Percentiles rank a stretch among this genome's conserved stretches.
Conservation (phyloP, 73 alveolate species). For the Durusdinium trenchii region DNA sequence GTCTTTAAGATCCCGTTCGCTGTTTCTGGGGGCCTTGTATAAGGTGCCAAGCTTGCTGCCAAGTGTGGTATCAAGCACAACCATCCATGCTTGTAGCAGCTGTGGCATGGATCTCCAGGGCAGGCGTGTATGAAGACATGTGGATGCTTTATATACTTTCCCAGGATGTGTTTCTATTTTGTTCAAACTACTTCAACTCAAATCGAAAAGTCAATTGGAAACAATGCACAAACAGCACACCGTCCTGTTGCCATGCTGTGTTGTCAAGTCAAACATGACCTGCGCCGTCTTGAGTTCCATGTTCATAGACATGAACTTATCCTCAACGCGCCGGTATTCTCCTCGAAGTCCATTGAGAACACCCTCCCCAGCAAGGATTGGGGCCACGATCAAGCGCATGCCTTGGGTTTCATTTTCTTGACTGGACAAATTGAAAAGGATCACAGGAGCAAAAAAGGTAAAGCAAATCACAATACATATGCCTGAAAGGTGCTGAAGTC, state of each 20-base stretch:
- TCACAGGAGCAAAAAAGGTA: too few relatives aligned
- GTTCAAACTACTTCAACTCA: not conserved
- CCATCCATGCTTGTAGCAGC: slow-evolving; percentile 15
- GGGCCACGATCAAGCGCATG: not conserved
- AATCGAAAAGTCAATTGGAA: not conserved
- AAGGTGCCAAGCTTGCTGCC: slow-evolving; percentile 41
- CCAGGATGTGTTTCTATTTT: not conserved
- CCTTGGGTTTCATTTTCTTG: not conserved
- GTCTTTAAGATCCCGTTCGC: not conserved
- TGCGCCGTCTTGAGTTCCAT: slow-evolving; percentile 35
- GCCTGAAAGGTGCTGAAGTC: not conserved
- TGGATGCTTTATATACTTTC: too few relatives aligned
- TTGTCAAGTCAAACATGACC: not conserved
- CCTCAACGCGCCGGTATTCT: slow-evolving; percentile 22
- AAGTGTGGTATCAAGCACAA: not conserved
- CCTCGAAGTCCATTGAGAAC: slow-evolving; percentile 29
- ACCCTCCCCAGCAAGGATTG: slow-evolving; percentile 41
- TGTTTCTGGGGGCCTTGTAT: slow-evolving; percentile 35
- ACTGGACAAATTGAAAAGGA: too few relatives aligned
- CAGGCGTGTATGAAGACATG: not conserved
- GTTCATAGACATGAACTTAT: not conserved
- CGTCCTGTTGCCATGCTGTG: slow-evolving; percentile 33
- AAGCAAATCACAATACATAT: not conserved
- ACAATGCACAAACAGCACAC: not conserved
- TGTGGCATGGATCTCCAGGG: not conserved